Percentiles rank a stretch among this genome's conserved stretches.
phyloP scores from a whole-genome alignment of 306 rosid species.

The Rosa multiflora region DNA sequence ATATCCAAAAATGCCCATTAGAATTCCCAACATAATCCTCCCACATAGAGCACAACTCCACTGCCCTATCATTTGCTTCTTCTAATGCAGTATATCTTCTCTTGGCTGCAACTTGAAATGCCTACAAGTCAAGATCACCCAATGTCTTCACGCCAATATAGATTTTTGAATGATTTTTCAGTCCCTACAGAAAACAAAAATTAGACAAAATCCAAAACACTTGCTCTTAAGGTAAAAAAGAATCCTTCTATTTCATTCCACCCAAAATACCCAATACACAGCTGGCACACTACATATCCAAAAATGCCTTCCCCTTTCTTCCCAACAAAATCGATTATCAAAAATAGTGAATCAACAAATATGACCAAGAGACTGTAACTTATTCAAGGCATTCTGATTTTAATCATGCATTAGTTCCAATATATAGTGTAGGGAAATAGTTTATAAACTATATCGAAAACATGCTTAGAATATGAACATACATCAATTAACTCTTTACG shows the following conservation, averaged over 20 bases:
- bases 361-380: too few relatives aligned
- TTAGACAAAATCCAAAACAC: background rate
- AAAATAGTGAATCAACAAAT: too few relatives aligned
- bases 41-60: background rate
- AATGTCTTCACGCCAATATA: slow-evolving; percentile 2
- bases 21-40: background rate
- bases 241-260: background rate
- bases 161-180: background rate
- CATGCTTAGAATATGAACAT: too few relatives aligned
- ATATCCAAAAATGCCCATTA: too few relatives aligned
- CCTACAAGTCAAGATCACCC: slow-evolving; percentile 7
- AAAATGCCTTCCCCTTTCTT: background rate
- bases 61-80: slow-evolving; percentile 7
- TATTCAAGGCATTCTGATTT: too few relatives aligned
- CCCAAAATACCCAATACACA: background rate
- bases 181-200: background rate
- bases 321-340: too few relatives aligned
- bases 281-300: background rate
- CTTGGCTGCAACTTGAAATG: slow-evolving; percentile 5
- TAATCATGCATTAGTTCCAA: too few relatives aligned
- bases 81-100: background rate
- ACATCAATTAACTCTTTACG: too few relatives aligned
- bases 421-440: too few relatives aligned
- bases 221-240: background rate
- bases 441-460: too few relatives aligned